These are phyloP conservation scores for Hylodesmum podocarpum DNA, from an alignment of 306 rosid species.

Conservation along the genomic window DNA sequence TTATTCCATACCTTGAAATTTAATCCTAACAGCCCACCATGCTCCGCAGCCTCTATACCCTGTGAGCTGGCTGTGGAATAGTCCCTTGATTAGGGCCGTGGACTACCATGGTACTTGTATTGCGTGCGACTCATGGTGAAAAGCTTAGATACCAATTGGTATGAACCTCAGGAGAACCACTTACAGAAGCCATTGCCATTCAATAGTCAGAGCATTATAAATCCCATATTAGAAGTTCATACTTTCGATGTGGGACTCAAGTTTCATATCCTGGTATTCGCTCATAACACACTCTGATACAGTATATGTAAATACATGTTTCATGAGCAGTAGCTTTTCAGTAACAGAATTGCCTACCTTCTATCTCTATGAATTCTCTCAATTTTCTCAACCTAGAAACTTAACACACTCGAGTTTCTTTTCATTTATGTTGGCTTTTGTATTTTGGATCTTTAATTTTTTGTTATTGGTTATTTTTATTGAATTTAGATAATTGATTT, in stretches of 20 bases:
- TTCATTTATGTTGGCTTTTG: conserved; percentile 20
- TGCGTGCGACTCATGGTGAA: not conserved
- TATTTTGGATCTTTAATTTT: not conserved
- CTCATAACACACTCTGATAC: not conserved
- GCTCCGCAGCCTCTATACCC: not conserved
- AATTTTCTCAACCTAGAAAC: too few relatives aligned
- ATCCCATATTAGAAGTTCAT: not conserved
- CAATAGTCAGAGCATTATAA: not conserved
- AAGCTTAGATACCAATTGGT: not conserved
- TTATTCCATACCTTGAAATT: not conserved
- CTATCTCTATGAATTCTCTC: too few relatives aligned
- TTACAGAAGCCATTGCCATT: not conserved
- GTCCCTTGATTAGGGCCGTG: not conserved
- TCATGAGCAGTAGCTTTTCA: too few relatives aligned
- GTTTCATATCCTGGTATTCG: not conserved
- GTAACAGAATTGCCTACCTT: too few relatives aligned
- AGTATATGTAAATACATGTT: too few relatives aligned
- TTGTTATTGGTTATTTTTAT: conserved; percentile 16
- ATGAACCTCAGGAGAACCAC: too few relatives aligned
- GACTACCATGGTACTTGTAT: not conserved
- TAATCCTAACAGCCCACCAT: not conserved
- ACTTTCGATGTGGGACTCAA: not conserved
- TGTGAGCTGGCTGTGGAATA: not conserved
- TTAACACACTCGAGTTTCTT: too few relatives aligned
- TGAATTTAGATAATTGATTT: conserved; percentile 35